phyloP scores from a whole-genome alignment of 805 yeast genomes.

The Sugiyamaella boreocaroliniensis region DNA sequence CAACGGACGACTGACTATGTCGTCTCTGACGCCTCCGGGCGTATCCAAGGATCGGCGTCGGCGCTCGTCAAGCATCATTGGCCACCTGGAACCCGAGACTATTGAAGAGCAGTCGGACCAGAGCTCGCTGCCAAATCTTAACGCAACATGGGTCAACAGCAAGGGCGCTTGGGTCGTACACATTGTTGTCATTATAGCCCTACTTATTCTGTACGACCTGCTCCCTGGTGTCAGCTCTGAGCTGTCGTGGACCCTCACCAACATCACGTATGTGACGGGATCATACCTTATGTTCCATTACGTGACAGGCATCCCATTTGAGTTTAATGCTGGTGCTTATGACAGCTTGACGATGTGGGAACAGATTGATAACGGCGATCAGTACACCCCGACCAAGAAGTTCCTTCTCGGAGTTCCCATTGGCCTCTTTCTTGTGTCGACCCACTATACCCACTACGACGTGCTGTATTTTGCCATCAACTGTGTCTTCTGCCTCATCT shows the following conservation, averaged over 20 bases:
- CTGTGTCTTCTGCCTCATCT: slow-evolving; percentile 72
- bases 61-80: slow-evolving; percentile 82
- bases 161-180: slow-evolving; percentile 95
- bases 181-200: slow-evolving; percentile 66
- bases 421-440: slow-evolving; percentile 71
- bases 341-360: slow-evolving; percentile 98
- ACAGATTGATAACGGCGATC: slow-evolving; percentile 92
- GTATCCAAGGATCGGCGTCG: slow-evolving; percentile 37
- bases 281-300: slow-evolving; percentile 94
- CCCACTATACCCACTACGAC: slow-evolving; percentile 87
- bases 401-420: slow-evolving; percentile 91
- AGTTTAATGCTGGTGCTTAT: slow-evolving; percentile 92
- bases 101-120: slow-evolving; percentile 91
- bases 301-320: slow-evolving; percentile 95
- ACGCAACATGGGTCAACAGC: slow-evolving; percentile 93
- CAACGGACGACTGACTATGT: not conserved
- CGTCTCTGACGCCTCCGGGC: slow-evolving; percentile 6
- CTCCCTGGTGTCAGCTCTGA: slow-evolving; percentile 76
- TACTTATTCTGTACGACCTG: slow-evolving; percentile 71
- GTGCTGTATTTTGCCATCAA: slow-evolving; percentile 71
- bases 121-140: slow-evolving; percentile 77
- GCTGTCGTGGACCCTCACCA: slow-evolving; percentile 90
- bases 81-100: slow-evolving; percentile 89
- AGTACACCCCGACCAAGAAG: slow-evolving; percentile 93
- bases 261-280: slow-evolving; percentile 82